Evolutionary conservation across 768 basidiomycete genomes (phyloP).

Genomic region (Lactarius vividus): DNA sequence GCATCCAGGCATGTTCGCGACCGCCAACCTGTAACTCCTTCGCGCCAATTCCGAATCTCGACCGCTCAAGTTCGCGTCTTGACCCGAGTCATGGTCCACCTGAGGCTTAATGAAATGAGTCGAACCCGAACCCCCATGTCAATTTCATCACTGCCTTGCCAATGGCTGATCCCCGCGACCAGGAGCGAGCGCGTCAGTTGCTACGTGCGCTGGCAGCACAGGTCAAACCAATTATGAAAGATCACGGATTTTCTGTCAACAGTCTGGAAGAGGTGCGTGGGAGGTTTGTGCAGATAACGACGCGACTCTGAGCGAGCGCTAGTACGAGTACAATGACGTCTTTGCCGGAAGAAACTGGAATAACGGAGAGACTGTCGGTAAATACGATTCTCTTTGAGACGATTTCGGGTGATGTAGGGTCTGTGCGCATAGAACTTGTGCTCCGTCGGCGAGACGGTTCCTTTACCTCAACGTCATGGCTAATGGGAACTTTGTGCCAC

Average conservation of each 20-base stretch:
- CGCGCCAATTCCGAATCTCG: background rate
- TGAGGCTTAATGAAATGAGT: slow-evolving; percentile 65
- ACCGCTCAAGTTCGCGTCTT: slow-evolving; percentile 1
- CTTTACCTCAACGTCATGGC: slow-evolving; percentile 60
- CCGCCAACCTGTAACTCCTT: background rate
- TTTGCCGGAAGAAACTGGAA: slow-evolving; percentile 88
- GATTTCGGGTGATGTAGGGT: background rate
- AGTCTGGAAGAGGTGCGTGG: slow-evolving; percentile 75
- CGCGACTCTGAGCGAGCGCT: slow-evolving; percentile 1
- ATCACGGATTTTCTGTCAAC: slow-evolving; percentile 71
- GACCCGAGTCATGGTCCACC: slow-evolving; percentile 58
- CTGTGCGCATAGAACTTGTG: slow-evolving; percentile 62
- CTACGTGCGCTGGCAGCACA: slow-evolving; percentile 80
- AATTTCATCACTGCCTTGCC: slow-evolving; percentile 72
- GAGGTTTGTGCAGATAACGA: background rate
- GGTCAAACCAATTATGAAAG: slow-evolving; percentile 80
- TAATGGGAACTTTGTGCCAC: slow-evolving; percentile 79
- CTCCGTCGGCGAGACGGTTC: slow-evolving; percentile 58
- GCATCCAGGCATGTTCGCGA: background rate
- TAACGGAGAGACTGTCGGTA: slow-evolving; percentile 75
- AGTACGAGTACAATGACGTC: slow-evolving; percentile 78
- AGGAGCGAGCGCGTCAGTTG: slow-evolving; percentile 67
- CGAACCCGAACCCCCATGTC: slow-evolving; percentile 72
- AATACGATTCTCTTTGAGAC: slow-evolving; percentile 23
- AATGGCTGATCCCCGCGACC: slow-evolving; percentile 39